These are phyloP conservation scores for Cercospora brassicicola DNA, from an alignment of 2,329 filamentous ascomycete species.

Conservation along the genomic window DNA sequence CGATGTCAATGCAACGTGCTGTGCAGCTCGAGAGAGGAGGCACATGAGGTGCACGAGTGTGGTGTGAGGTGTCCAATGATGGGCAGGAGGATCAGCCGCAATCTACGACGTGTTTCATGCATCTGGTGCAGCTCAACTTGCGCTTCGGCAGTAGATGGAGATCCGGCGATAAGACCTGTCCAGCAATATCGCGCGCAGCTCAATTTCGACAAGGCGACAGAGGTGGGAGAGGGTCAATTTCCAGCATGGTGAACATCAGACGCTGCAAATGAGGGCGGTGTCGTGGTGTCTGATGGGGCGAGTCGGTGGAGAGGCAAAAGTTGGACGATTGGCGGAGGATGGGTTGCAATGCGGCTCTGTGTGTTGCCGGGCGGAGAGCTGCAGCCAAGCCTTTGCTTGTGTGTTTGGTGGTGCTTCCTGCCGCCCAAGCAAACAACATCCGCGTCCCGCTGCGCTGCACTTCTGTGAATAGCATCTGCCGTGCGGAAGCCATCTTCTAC, in stretches of 20 bases:
- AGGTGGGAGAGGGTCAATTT: background rate
- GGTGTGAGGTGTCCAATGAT: background rate
- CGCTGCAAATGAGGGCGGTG: background rate
- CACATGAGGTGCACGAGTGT: background rate
- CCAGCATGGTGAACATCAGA: background rate
- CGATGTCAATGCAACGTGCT: background rate
- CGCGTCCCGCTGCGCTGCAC: background rate
- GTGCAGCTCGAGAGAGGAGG: background rate
- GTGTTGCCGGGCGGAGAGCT: background rate
- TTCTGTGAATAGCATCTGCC: background rate
- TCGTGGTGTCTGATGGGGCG: background rate
- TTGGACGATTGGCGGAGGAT: background rate
- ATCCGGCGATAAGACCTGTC: background rate
- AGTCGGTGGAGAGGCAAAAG: background rate
- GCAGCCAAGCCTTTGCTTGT: constrained; percentile 1
- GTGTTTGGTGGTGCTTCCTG: background rate
- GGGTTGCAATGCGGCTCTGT: background rate
- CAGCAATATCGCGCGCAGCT: background rate
- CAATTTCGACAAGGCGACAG: background rate
- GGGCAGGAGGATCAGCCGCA: background rate
- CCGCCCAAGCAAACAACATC: background rate
- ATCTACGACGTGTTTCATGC: background rate
- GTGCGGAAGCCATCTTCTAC: background rate
- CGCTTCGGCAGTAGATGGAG: background rate
- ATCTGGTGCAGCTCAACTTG: background rate